phyloP scores from a whole-genome alignment of 495 filamentous ascomycete genomes.

The Trichocladium uniseriatum region DNA sequence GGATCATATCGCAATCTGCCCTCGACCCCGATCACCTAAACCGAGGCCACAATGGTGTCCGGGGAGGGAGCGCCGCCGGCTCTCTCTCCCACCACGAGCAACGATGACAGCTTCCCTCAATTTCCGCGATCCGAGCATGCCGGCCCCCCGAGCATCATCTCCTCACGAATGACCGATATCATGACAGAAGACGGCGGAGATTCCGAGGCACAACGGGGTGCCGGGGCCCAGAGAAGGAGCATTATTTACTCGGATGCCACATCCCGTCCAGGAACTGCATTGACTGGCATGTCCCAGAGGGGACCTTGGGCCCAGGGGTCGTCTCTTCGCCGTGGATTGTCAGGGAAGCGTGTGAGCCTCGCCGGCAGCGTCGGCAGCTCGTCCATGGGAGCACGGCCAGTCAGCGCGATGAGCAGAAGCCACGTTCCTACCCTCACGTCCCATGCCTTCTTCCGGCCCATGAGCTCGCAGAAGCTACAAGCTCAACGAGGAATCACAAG shows the following conservation, averaged over 20 bases:
- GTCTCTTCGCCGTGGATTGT: slow-evolving; percentile 36
- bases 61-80: slow-evolving; percentile 26
- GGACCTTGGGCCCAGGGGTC: slow-evolving; percentile 41
- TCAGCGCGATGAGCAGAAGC: slow-evolving; percentile 61
- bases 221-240: slow-evolving; percentile 30
- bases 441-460: slow-evolving; percentile 87
- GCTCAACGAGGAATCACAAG: slow-evolving; percentile 63
- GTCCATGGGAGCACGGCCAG: slow-evolving; percentile 44
- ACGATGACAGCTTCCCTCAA: slow-evolving; percentile 34
- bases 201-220: slow-evolving; percentile 24
- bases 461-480: slow-evolving; percentile 93
- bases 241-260: slow-evolving; percentile 35
- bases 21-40: not conserved
- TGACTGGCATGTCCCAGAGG: slow-evolving; percentile 43
- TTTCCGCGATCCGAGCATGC: slow-evolving; percentile 27
- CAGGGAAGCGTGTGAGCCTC: slow-evolving; percentile 34
- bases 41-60: slow-evolving; percentile 26
- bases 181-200: slow-evolving; percentile 47
- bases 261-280: slow-evolving; percentile 40
- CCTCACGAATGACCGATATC: slow-evolving; percentile 77
- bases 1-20: not conserved
- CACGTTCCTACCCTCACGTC: slow-evolving; percentile 86
- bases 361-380: slow-evolving; percentile 36
- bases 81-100: slow-evolving; percentile 25
- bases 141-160: slow-evolving; percentile 59